Base-by-base conservation (phyloP, 2,329 filamentous ascomycete genomes). In the Cytospora paraplurivora region DNA sequence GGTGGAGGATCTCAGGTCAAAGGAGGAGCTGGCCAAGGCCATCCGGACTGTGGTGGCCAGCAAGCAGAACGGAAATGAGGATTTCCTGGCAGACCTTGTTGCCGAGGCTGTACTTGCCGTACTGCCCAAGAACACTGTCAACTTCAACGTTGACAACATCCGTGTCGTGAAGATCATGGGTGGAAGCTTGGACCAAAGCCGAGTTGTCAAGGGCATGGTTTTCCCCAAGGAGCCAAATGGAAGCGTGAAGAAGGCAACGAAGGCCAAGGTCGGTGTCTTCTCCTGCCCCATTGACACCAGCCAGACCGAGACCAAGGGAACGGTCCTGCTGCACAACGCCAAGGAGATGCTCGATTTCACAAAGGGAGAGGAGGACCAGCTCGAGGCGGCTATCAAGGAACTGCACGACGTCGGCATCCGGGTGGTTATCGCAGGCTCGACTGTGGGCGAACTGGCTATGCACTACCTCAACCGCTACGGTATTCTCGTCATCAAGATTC, bases 131-230 rank as follows among this genome's bases (percentile, higher is more conserved):
- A 97, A 97, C 80, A 91, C 95, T 27, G 80, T 85, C 75, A 93
- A 96, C 80, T 99, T 99, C 85, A 99, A 97, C 78, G 93, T 99
- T 68, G 95, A 99, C 82, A 99, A 99, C 77, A 89, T 99, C 72
- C 91, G 95, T 66, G 96, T 99, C 64, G 96, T 99, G 72, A 99
- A 99, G 85, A 99, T 99, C 73, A 98, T 99, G 94, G 95, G 95
- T 71, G 94, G 95, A 68, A 93, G 90, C 75, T 81, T 99, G 74
- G 92, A 96, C 73, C 93, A 99, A 81, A 97, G 93, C 76, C 88
- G 87, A 69, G 94, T 99, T 15, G 90, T 99, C 66, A 96, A 91
- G 83, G 95, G 95, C 69, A 99, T 99, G 95, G 96, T 99, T 59
- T 98, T 99, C 75, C 89, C 92, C 72, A 90, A 96, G 75, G 91